Conservation (phyloP, 495 filamentous ascomycete genomes). For the Baudoinia panamericana region DNA sequence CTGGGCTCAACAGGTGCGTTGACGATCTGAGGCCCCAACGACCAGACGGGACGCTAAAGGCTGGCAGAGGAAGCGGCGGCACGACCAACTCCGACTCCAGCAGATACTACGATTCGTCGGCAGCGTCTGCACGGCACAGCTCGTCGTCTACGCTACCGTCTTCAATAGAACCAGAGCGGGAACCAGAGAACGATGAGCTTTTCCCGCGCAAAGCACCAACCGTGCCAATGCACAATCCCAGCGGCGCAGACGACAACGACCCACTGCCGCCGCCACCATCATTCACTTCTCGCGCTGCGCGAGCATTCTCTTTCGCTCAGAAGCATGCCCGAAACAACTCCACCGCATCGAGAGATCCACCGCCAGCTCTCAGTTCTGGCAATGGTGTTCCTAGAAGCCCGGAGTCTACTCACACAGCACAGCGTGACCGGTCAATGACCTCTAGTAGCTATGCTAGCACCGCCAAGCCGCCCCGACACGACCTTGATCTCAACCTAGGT, state of each 20-base stretch:
- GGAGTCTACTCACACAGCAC: conserved; percentile 1
- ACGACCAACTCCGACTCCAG: conserved; percentile 20
- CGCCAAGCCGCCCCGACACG: conserved; percentile 23
- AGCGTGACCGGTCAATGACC: conserved; percentile 24
- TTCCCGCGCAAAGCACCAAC: conserved; percentile 15
- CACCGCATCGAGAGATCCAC: neutral
- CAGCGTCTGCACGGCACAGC: conserved; percentile 23
- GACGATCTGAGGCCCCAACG: neutral
- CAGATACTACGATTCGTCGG: conserved; percentile 21
- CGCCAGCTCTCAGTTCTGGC: neutral
- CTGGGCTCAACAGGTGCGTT: conserved; percentile 18
- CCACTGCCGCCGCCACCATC: conserved; percentile 19
- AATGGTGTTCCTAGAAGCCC: conserved; percentile 3
- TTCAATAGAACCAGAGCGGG: conserved; percentile 16
- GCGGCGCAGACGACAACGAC: conserved; percentile 3
- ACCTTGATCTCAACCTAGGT: conserved; percentile 23
- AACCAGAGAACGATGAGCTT: conserved; percentile 18
- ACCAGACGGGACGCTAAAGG: conserved; percentile 11
- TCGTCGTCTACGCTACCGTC: conserved; percentile 24
- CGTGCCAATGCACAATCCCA: conserved; percentile 7
- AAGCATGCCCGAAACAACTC: conserved; percentile 8
- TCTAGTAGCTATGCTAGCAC: conserved; percentile 33
- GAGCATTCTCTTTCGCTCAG: conserved; percentile 20
- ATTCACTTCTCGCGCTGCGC: conserved; percentile 11
- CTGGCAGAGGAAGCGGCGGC: conserved; percentile 22